These are phyloP conservation scores for Cordia subcordata DNA, from an alignment of 257 asterid species.

Conservation along the genomic window DNA sequence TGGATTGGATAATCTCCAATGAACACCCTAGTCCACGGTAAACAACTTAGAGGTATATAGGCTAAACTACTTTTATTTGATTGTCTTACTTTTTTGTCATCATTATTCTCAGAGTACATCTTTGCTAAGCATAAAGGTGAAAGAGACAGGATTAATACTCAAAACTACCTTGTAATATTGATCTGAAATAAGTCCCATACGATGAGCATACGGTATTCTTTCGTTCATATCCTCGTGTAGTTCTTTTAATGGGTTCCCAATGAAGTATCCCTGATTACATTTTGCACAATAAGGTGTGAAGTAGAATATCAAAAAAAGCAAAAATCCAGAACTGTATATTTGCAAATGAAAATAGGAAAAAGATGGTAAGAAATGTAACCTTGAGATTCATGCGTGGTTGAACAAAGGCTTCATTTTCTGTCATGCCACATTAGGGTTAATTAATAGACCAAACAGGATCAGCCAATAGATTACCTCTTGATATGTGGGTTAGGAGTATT, in stretches of 20 bases:
- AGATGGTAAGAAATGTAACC: constrained; percentile 12
- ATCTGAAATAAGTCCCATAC: constrained; percentile 47
- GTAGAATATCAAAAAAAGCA: too few species aligned
- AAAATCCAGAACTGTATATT: neutral
- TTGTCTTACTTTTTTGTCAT: too few species aligned
- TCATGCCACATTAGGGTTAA: neutral
- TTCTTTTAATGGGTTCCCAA: constrained; percentile 30
- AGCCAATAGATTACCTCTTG: constrained; percentile 22
- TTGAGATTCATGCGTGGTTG: constrained; percentile 34
- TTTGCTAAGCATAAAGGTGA: neutral
- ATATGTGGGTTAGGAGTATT: constrained; percentile 32
- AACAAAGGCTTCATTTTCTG: constrained; percentile 44
- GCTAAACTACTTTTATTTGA: too few species aligned
- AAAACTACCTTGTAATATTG: constrained; percentile 32
- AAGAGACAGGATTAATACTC: neutral
- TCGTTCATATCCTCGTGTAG: constrained; percentile 12
- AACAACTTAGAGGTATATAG: too few species aligned
- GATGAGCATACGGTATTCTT: constrained; percentile 39
- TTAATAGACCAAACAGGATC: neutral
- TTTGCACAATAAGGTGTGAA: neutral
- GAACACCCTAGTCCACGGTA: too few species aligned
- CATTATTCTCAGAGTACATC: too few species aligned
- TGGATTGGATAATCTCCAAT: too few species aligned
- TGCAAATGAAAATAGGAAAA: neutral
- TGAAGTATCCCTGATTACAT: constrained; percentile 35